phyloP scores from a whole-genome alignment of 2,329 filamentous ascomycete species.

The Penicillium polonicum region DNA sequence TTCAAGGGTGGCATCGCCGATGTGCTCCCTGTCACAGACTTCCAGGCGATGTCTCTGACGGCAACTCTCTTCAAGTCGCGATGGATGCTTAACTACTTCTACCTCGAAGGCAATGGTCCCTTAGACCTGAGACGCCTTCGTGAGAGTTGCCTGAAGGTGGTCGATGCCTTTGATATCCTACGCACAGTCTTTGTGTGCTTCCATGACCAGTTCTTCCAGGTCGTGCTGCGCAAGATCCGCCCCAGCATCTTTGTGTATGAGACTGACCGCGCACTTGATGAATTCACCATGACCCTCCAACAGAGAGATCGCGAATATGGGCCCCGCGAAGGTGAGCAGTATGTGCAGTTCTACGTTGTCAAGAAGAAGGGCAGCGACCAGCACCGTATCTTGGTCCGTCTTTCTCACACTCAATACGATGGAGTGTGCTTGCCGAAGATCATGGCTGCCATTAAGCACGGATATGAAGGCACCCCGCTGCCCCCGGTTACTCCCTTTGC shows the following conservation, averaged over 20 bases:
- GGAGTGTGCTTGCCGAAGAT: conserved; percentile 65
- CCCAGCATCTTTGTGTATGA: conserved; percentile 54
- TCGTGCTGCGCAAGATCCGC: conserved; percentile 57
- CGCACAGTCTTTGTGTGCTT: conserved; percentile 63
- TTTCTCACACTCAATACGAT: conserved; percentile 70
- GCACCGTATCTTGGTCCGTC: conserved; percentile 56
- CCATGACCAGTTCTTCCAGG: conserved; percentile 53
- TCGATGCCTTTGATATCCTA: conserved; percentile 62
- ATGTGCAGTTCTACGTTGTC: conserved; percentile 60
- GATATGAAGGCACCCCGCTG: conserved; percentile 48
- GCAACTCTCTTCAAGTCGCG: conserved; percentile 38
- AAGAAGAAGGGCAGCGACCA: conserved; percentile 41
- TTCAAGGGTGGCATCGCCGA: conserved; percentile 54
- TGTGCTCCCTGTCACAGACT: conserved; percentile 58
- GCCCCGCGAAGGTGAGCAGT: conserved; percentile 59
- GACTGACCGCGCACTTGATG: conserved; percentile 52
- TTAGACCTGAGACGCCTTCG: conserved; percentile 48
- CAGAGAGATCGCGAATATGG: conserved; percentile 56
- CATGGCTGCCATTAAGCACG: conserved; percentile 58
- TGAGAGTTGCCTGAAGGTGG: conserved; percentile 50
- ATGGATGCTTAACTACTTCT: conserved; percentile 54
- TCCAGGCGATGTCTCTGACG: conserved; percentile 40
- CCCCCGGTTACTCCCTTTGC: conserved; percentile 47
- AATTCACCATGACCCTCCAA: conserved; percentile 56
- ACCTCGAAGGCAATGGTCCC: conserved; percentile 53